Base-by-base conservation (phyloP, 2,329 filamentous ascomycete species). In the Xylariales sp. region DNA sequence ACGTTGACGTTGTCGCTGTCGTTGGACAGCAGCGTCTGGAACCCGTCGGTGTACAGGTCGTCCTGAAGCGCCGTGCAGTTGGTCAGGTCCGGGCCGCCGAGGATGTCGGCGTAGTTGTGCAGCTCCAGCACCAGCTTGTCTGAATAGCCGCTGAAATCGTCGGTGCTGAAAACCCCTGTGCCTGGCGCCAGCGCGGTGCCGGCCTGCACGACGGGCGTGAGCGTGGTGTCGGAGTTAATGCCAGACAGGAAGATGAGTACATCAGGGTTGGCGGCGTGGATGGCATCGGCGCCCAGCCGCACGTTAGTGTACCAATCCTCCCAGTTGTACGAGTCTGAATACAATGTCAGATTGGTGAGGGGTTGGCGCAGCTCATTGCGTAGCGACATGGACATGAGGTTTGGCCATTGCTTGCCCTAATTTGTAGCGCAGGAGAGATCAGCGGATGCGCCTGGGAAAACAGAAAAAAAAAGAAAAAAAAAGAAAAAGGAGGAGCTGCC, bases 111-210 rank as follows among this genome's bases (percentile, higher is more conserved):
- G 51, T 81, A 81, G 52, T 74, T 78, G 62, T 81, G 76, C 7
- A 81, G 57, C 53, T 81, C 77, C 2, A 80, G 66, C 5, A 77
- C 74, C 1, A 80, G 56, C 55, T 80, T 80, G 45, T 75, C 55
- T 4, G 55, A 60, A 46, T 70, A 75, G 1, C 62, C 66, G 1
- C 56, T 42, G 43, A 77, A 79, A 40, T 74, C 67, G 21, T 51
- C 51, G 4, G 61, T 51, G 30, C 51, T 59, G 49, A 79, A 80
- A 0, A 44, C 65, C 5, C 40, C 53, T 6, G 59, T 66, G 7
- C 69, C 63, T 1, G 70, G 69, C 4, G 63, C 59, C 0, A 78
- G 62, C 2, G 66, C 61, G 0, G 60, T 60, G 10, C 68, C 72
- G n/a, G n/a, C n/a, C 2, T 61, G 55, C n/a, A 72, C 68, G 4